phyloP scores from a whole-genome alignment of 1,139 yeast species.

The Kluyveromyces marxianus region DNA sequence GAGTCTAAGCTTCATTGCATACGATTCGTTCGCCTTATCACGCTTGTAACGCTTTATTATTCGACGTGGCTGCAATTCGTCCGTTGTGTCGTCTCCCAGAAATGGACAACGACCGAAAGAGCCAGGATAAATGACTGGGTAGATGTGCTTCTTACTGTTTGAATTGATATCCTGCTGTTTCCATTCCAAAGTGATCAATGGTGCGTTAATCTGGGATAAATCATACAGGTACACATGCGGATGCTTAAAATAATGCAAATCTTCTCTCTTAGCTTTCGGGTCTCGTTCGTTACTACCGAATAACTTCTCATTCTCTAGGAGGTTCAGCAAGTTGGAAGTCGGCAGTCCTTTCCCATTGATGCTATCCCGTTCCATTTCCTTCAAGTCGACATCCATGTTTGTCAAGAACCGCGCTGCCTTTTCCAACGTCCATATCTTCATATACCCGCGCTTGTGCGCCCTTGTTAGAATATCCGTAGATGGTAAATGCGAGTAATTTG shows the following conservation, averaged over 20 bases:
- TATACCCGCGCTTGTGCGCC: constrained; percentile 46
- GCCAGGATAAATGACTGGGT: constrained; percentile 40
- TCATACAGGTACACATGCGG: constrained; percentile 78
- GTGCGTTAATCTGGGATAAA: constrained; percentile 68
- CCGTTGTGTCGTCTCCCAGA: constrained; percentile 38
- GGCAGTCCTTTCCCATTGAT: constrained; percentile 12
- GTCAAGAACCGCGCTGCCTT: constrained; percentile 75
- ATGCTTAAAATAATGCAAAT: constrained; percentile 72
- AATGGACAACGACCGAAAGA: constrained; percentile 71
- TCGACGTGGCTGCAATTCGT: constrained; percentile 25
- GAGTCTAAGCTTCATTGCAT: constrained; percentile 26
- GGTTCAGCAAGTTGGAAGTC: constrained; percentile 43
- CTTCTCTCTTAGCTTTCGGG: constrained; percentile 77
- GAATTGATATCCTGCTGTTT: constrained; percentile 27
- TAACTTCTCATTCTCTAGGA: constrained; percentile 76
- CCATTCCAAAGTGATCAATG: constrained; percentile 83
- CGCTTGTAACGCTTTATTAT: constrained; percentile 27
- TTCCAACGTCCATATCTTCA: constrained; percentile 84
- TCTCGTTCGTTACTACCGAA: constrained; percentile 87
- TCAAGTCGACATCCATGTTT: constrained; percentile 50
- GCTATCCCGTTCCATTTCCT: constrained; percentile 8
- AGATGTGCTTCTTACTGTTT: constrained; percentile 31
- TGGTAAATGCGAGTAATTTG: constrained; percentile 32
- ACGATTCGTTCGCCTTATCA: constrained; percentile 25
- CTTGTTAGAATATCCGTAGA: constrained; percentile 59